Percentiles rank a stretch among this genome's conserved stretches.
Evolutionary conservation across 768 basidiomycete genomes (phyloP).

Genomic region (Porpolomopsis calyptriformis): DNA sequence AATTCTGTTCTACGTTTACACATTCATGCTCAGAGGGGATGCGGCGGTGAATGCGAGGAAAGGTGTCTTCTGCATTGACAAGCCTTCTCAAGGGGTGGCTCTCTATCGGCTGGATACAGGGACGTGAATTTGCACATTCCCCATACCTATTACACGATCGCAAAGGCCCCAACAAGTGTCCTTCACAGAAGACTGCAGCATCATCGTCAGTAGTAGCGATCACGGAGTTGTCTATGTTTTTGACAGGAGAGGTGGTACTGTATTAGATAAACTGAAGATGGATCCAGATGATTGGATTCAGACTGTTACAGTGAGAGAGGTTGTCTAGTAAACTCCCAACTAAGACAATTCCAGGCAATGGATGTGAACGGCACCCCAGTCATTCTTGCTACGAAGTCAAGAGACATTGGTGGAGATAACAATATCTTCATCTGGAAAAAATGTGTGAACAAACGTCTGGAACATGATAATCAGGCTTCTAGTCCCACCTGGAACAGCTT

Average conservation of each 20-base stretch:
- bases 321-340: neutral
- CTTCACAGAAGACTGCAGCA: slow-evolving; percentile 9
- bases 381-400: neutral
- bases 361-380: neutral
- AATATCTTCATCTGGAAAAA: neutral
- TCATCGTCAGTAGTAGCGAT: slow-evolving; percentile 14
- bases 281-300: slow-evolving; percentile 10
- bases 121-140: slow-evolving; percentile 8
- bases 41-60: slow-evolving; percentile 5
- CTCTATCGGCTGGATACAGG: slow-evolving; percentile 14
- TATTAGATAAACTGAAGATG: slow-evolving; percentile 8
- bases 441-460: neutral
- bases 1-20: slow-evolving; percentile 1
- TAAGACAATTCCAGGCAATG: neutral
- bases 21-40: slow-evolving; percentile 8
- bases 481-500: neutral
- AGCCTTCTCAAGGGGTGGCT: slow-evolving; percentile 12
- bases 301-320: slow-evolving; percentile 9
- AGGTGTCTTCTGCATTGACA: slow-evolving; percentile 11
- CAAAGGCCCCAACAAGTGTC: slow-evolving; percentile 12
- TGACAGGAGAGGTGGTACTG: slow-evolving; percentile 10
- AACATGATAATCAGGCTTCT: neutral
- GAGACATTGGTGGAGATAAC: neutral
- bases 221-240: too few species aligned
- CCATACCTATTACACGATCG: slow-evolving; percentile 8